These are phyloP conservation scores for Cyamopsis tetragonoloba DNA, from an alignment of 306 rosid genomes.

Conservation along the genomic window DNA sequence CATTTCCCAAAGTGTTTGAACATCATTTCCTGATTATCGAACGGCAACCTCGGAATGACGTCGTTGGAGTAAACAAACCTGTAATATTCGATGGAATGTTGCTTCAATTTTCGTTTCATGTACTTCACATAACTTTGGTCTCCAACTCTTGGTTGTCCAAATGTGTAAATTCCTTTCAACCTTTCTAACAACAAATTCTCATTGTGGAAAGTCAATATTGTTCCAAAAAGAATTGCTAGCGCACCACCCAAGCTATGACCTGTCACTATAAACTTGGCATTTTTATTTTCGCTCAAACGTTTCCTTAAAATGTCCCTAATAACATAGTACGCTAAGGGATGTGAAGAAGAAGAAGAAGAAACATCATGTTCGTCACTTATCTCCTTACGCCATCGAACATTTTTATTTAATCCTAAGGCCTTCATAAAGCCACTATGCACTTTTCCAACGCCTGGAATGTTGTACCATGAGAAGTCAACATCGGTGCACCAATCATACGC, in stretches of 20 bases:
- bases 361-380: conserved; percentile 1
- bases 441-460: conserved; percentile 41
- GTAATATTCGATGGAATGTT: conserved; percentile 39
- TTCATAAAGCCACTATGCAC: conserved; percentile 85
- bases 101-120: conserved; percentile 43
- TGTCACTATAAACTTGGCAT: conserved; percentile 44
- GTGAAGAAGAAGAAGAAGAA: too few relatives aligned
- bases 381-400: conserved; percentile 50
- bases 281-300: conserved; percentile 15
- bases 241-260: conserved; percentile 80
- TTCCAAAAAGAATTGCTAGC: conserved; percentile 47
- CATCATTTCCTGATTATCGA: conserved; percentile 49
- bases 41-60: conserved; percentile 68
- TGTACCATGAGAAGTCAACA: conserved; percentile 77
- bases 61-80: conserved; percentile 76
- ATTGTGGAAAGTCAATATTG: conserved; percentile 45
- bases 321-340: conserved; percentile 54
- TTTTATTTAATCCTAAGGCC: conserved; percentile 58
- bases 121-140: conserved; percentile 38
- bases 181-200: conserved; percentile 54
- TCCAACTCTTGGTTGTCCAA: conserved; percentile 89
- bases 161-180: conserved; percentile 70
- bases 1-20: conserved; percentile 82
- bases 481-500: conserved; percentile 74
- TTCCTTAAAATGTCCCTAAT: conserved; percentile 38